Percentiles rank a stretch among this genome's conserved stretches.
These are phyloP conservation scores for Coniella vitis DNA, from an alignment of 2,329 filamentous ascomycete species.

Conservation along the genomic window DNA sequence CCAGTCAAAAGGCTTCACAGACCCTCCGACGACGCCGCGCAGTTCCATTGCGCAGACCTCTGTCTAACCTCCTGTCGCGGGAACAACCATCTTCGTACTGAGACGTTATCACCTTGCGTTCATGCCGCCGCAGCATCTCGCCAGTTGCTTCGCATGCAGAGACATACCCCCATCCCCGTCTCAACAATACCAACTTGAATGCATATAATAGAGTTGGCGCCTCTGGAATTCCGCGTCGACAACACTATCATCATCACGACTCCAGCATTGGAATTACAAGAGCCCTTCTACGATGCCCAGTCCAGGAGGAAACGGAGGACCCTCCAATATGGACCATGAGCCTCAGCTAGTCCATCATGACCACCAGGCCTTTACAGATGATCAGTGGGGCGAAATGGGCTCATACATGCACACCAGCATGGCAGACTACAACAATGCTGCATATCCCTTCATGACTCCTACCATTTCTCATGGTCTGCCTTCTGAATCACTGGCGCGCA, in stretches of 20 bases:
- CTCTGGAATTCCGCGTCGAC: neutral
- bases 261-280: neutral
- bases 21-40: slow-evolving; percentile 20
- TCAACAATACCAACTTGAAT: slow-evolving; percentile 17
- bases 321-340: slow-evolving; percentile 40
- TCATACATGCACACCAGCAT: slow-evolving; percentile 64
- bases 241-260: neutral
- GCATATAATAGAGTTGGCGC: slow-evolving; percentile 8
- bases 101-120: slow-evolving; percentile 40
- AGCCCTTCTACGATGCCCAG: slow-evolving; percentile 34
- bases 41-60: slow-evolving; percentile 11
- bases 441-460: slow-evolving; percentile 51
- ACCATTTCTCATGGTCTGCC: slow-evolving; percentile 38
- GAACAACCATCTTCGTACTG: slow-evolving; percentile 37
- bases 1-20: slow-evolving; percentile 22
- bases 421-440: slow-evolving; percentile 55
- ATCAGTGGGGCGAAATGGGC: slow-evolving; percentile 50
- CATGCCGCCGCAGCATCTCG: slow-evolving; percentile 31
- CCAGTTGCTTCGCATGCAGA: slow-evolving; percentile 27
- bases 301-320: slow-evolving; percentile 31
- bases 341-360: slow-evolving; percentile 36
- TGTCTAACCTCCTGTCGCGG: slow-evolving; percentile 24
- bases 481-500: slow-evolving; percentile 42
- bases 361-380: slow-evolving; percentile 35
- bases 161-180: slow-evolving; percentile 21